Evolutionary conservation across 495 filamentous ascomycete species (phyloP).

Genomic region (Penicillium arizonense): DNA sequence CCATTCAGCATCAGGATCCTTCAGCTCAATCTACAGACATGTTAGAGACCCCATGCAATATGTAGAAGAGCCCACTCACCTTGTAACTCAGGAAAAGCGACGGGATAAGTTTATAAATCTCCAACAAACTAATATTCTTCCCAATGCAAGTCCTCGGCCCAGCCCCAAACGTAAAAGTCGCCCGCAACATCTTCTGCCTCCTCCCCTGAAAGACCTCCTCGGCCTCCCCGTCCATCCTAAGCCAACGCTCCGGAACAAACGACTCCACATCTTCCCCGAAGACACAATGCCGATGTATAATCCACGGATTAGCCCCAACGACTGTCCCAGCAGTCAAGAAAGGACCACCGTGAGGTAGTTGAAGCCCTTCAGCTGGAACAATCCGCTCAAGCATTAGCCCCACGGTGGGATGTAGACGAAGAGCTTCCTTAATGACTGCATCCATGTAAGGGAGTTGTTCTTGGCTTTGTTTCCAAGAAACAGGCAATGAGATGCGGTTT

Average conservation of each 20-base stretch:
- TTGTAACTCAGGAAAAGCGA: slow-evolving; percentile 65
- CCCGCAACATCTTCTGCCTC: slow-evolving; percentile 21
- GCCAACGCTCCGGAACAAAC: slow-evolving; percentile 59
- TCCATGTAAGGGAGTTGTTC: slow-evolving; percentile 56
- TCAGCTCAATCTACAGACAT: slow-evolving; percentile 21
- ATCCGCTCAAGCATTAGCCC: slow-evolving; percentile 53
- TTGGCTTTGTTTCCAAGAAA: slow-evolving; percentile 40
- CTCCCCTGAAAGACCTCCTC: neutral
- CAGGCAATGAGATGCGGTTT: slow-evolving; percentile 30
- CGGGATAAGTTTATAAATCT: slow-evolving; percentile 79
- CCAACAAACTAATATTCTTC: slow-evolving; percentile 70
- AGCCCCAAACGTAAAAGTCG: slow-evolving; percentile 53
- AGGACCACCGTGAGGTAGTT: slow-evolving; percentile 45
- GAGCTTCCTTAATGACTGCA: slow-evolving; percentile 65
- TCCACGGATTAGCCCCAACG: slow-evolving; percentile 48
- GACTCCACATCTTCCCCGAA: slow-evolving; percentile 16
- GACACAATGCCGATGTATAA: slow-evolving; percentile 14
- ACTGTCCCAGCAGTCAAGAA: slow-evolving; percentile 60
- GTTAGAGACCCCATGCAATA: neutral
- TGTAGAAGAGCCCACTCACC: slow-evolving; percentile 20
- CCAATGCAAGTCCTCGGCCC: slow-evolving; percentile 66
- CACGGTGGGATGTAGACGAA: slow-evolving; percentile 63
- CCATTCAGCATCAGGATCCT: slow-evolving; percentile 27
- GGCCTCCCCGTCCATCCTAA: slow-evolving; percentile 32
- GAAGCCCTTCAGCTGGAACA: slow-evolving; percentile 31